Evolutionary conservation across 1,284 basidiomycete genomes (phyloP).

Genomic region (Schizopora paradoxa): DNA sequence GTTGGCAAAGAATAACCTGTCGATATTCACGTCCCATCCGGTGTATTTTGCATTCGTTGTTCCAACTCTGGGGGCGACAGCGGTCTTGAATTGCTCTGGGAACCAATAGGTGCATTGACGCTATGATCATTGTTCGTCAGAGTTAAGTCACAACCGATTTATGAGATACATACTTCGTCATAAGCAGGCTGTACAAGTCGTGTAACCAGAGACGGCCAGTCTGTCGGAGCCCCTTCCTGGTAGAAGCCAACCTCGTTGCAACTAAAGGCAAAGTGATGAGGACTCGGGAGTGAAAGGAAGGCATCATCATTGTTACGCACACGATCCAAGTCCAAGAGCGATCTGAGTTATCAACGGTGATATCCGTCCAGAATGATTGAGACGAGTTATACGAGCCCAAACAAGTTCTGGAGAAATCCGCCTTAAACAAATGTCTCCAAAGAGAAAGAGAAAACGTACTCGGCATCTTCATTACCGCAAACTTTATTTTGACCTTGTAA

Average conservation of each 20-base stretch:
- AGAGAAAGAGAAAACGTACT: conserved; percentile 31
- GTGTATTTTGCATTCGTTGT: conserved; percentile 46
- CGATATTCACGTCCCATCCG: conserved; percentile 56
- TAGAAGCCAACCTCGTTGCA: conserved; percentile 67
- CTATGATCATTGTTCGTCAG: conserved; percentile 28
- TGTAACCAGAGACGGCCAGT: conserved; percentile 48
- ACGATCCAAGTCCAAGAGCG: conserved; percentile 62
- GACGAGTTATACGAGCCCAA: conserved; percentile 52
- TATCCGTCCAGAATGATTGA: conserved; percentile 45
- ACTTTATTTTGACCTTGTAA: conserved; percentile 28
- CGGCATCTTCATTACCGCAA: conserved; percentile 35
- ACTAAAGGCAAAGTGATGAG: conserved; percentile 28
- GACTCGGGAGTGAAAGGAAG: not conserved
- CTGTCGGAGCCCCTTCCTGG: conserved; percentile 54
- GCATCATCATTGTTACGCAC: conserved; percentile 30
- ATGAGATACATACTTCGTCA: conserved; percentile 40
- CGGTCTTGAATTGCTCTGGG: conserved; percentile 46
- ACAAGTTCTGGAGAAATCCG: conserved; percentile 37
- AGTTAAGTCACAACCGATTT: not conserved
- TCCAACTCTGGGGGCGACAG: conserved; percentile 33
- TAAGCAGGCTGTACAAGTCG: conserved; percentile 55
- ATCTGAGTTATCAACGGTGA: conserved; percentile 40
- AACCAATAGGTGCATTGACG: conserved; percentile 61
- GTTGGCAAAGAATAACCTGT: conserved; percentile 64
- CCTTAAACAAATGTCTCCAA: not conserved